Evolutionary conservation across 73 alveolate genomes (phyloP), one percentile per base, ranked within the genome.

Genomic region (Uronychia binucleata): DNA sequence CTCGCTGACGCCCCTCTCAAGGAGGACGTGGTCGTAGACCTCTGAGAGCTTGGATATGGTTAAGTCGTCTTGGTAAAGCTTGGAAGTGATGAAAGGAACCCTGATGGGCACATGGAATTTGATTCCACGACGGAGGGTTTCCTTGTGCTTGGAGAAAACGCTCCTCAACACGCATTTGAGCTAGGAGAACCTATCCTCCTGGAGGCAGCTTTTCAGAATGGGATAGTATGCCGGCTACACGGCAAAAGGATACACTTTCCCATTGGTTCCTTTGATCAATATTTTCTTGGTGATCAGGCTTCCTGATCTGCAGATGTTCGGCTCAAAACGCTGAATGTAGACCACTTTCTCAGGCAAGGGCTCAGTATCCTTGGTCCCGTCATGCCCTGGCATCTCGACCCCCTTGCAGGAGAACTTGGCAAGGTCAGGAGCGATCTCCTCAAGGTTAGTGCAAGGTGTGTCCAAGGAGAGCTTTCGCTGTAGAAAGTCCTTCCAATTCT

Each of bases 351-450:
- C 58, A 14, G 93, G 93, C 8, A 58, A 34, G 1, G 93, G 93
- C 60, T 87, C 93, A 57, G 83, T 57, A 33, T 87, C 89, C 14
- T 58, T 33, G 57, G 77, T 59, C 57, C 34, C 28, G 35, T 67
- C 33, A 31, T 87, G 28, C 33, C 93, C 93, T 1, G 87, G 93
- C 28, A 87, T 33, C 67, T 87, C 93, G 26, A 87, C 81, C 34
- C 93, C 93, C 59, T 87, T 87, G 34, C 57, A 79, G 30, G 80
- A 57, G 81, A 87, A 87, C 27, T 87, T 87, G 0, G 93, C 89
- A 28, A 87, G 34, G 33, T 33, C 77, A 8, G 88, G 86, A 28
- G 88, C 58, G 0, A 78, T 19, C 13, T 32, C 82, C 74, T 87
- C 88, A 13, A 87, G 57, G 30, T 80, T 34, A 34, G 93, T 87